Evolutionary conservation across 768 basidiomycete species (phyloP).

Genomic region (Nidularia pulvinata): DNA sequence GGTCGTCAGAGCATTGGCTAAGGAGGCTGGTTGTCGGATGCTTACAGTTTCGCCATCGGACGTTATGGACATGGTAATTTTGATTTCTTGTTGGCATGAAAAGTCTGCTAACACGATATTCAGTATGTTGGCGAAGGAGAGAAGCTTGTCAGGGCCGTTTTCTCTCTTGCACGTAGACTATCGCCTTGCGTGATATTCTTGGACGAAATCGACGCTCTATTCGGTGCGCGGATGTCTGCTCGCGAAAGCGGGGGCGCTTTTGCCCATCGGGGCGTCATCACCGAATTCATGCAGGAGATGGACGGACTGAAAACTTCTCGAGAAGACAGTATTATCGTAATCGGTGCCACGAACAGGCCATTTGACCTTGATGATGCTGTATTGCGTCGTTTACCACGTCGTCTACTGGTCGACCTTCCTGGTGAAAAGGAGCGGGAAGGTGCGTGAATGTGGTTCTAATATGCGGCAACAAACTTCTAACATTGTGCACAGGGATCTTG

Average conservation of each 20-base stretch:
- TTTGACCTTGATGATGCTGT: slow-evolving; percentile 94
- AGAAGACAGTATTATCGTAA: slow-evolving; percentile 84
- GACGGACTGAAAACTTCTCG: slow-evolving; percentile 84
- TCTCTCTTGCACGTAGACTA: slow-evolving; percentile 80
- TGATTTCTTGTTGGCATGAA: neutral
- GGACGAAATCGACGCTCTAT: slow-evolving; percentile 93
- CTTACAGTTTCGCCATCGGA: slow-evolving; percentile 88
- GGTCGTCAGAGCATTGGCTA: slow-evolving; percentile 87
- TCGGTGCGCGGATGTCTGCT: slow-evolving; percentile 80
- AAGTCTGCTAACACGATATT: slow-evolving; percentile 2
- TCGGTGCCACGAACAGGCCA: slow-evolving; percentile 93
- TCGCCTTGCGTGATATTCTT: slow-evolving; percentile 94
- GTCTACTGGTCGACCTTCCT: slow-evolving; percentile 87
- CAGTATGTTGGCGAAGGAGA: slow-evolving; percentile 91
- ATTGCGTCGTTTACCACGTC: slow-evolving; percentile 82
- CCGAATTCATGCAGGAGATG: slow-evolving; percentile 97
- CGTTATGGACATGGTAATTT: slow-evolving; percentile 90
- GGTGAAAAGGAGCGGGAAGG: slow-evolving; percentile 86
- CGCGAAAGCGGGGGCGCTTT: slow-evolving; percentile 78
- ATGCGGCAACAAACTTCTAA: slow-evolving; percentile 4
- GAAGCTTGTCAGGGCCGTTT: slow-evolving; percentile 87
- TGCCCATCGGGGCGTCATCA: slow-evolving; percentile 87
- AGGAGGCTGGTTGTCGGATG: slow-evolving; percentile 95
- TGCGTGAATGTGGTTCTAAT: slow-evolving; percentile 25
- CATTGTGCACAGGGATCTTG: slow-evolving; percentile 65